Conservation (phyloP, 2,329 filamentous ascomycete genomes). For the Calonectria hongkongensis region DNA sequence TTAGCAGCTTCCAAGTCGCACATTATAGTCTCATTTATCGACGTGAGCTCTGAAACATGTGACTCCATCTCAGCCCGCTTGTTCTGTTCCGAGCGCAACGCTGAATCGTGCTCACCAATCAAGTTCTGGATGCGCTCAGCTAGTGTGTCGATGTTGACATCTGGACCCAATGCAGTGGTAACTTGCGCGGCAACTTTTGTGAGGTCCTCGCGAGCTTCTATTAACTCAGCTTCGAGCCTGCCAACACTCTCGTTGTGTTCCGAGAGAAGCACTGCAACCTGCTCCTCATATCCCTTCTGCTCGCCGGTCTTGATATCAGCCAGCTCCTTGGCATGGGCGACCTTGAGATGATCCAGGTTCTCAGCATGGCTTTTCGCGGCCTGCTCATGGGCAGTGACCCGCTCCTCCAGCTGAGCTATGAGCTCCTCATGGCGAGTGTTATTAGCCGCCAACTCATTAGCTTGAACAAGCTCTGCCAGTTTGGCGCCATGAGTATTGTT, state of each 20-base stretch:
- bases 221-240: slow-evolving; percentile 77
- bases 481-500: slow-evolving; percentile 75
- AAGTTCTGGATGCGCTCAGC: slow-evolving; percentile 76
- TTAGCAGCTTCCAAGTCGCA: slow-evolving; percentile 78
- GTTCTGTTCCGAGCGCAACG: slow-evolving; percentile 75
- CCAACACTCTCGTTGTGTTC: slow-evolving; percentile 76
- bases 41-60: slow-evolving; percentile 73
- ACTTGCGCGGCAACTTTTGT: slow-evolving; percentile 79
- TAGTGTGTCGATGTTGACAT: slow-evolving; percentile 81
- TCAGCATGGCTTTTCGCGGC: slow-evolving; percentile 74
- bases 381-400: slow-evolving; percentile 76
- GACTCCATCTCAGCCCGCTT: slow-evolving; percentile 74
- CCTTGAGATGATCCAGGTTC: slow-evolving; percentile 68
- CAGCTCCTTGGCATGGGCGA: slow-evolving; percentile 70
- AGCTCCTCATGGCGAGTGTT: slow-evolving; percentile 68
- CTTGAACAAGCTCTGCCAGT: slow-evolving; percentile 33
- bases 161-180: slow-evolving; percentile 74
- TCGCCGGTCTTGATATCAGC: slow-evolving; percentile 68
- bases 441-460: slow-evolving; percentile 68
- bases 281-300: slow-evolving; percentile 74
- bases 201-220: slow-evolving; percentile 79
- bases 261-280: slow-evolving; percentile 74
- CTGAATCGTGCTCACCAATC: slow-evolving; percentile 75
- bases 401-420: slow-evolving; percentile 72
- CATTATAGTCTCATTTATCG: slow-evolving; percentile 76